These are phyloP conservation scores for Starmerella tilneyi DNA, from an alignment of 805 yeast species.

Conservation along the genomic window DNA sequence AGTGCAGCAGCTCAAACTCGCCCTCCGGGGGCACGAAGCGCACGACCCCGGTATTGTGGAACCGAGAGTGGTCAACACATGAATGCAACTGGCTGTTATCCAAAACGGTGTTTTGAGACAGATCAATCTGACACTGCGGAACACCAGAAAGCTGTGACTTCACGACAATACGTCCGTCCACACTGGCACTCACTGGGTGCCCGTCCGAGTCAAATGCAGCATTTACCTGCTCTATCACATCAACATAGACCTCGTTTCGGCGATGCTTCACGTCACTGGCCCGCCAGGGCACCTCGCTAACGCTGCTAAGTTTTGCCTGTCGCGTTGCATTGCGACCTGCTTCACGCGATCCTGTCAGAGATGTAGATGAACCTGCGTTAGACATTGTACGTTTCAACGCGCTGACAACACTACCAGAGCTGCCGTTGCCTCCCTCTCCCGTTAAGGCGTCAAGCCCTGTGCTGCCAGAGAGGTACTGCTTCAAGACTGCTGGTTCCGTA, in stretches of 20 bases:
- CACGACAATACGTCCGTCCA: conserved; percentile 65
- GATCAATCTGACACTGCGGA: conserved; percentile 74
- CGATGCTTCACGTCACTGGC: conserved; percentile 60
- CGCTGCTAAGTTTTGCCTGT: conserved; percentile 9
- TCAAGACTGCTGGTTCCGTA: conserved; percentile 42
- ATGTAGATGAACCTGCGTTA: background rate
- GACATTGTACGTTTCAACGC: conserved; percentile 21
- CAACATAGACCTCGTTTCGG: conserved; percentile 67
- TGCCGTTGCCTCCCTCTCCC: background rate
- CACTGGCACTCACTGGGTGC: conserved; percentile 53
- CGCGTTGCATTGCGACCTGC: background rate
- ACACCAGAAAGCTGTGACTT: conserved; percentile 66
- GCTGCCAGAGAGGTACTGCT: conserved; percentile 11
- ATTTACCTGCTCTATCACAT: conserved; percentile 65
- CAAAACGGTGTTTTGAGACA: conserved; percentile 46
- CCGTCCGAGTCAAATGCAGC: conserved; percentile 53
- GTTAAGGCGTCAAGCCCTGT: background rate
- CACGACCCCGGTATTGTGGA: conserved; percentile 54
- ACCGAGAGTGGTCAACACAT: conserved; percentile 64
- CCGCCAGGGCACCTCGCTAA: conserved; percentile 50
- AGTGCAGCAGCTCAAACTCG: conserved; percentile 69
- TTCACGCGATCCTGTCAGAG: background rate
- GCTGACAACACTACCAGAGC: conserved; percentile 20
- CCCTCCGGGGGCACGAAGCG: conserved; percentile 84
- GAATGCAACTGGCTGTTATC: conserved; percentile 82